Conservation (phyloP, 1,284 basidiomycete species). For the Trametes polyzona region DNA sequence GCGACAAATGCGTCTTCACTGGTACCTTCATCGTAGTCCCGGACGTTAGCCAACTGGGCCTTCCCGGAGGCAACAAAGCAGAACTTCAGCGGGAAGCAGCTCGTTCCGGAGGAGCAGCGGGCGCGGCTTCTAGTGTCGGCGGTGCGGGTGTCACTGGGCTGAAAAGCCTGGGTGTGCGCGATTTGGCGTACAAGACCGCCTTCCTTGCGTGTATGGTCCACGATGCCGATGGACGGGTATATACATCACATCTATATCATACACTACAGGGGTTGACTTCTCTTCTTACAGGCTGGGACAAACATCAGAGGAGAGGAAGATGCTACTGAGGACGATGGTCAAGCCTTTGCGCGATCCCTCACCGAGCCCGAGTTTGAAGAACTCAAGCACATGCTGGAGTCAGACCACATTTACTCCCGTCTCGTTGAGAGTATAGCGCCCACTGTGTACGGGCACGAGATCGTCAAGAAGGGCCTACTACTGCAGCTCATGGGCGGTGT, state of each 20-base stretch:
- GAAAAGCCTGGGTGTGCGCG: conserved; percentile 93
- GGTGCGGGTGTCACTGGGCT: conserved; percentile 92
- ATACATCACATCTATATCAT: conserved; percentile 39
- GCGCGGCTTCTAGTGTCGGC: conserved; percentile 74
- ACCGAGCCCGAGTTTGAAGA: conserved; percentile 96
- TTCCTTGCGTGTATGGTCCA: conserved; percentile 99
- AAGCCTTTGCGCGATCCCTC: conserved; percentile 84
- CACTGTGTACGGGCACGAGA: conserved; percentile 98
- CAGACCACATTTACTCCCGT: conserved; percentile 92
- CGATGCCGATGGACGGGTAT: conserved; percentile 83
- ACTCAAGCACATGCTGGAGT: conserved; percentile 91
- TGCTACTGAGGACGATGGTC: conserved; percentile 73
- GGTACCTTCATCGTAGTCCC: conserved; percentile 99
- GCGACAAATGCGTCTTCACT: conserved; percentile 98
- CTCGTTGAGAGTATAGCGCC: conserved; percentile 96
- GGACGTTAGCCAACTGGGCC: conserved; percentile 94
- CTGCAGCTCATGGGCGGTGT: conserved; percentile 99
- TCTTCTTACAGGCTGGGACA: conserved; percentile 61
- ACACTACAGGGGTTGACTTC: neutral
- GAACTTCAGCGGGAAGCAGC: conserved; percentile 89
- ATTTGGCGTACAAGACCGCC: conserved; percentile 98
- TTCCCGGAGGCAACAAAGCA: conserved; percentile 92
- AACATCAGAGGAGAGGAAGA: conserved; percentile 90
- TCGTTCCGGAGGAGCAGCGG: conserved; percentile 60
- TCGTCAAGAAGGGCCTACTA: conserved; percentile 98